A percentile compares a stretch with the other conserved stretches of the same genome.
These are phyloP conservation scores for Corynespora cassiicola DNA, from an alignment of 2,329 filamentous ascomycete species.

Conservation along the genomic window DNA sequence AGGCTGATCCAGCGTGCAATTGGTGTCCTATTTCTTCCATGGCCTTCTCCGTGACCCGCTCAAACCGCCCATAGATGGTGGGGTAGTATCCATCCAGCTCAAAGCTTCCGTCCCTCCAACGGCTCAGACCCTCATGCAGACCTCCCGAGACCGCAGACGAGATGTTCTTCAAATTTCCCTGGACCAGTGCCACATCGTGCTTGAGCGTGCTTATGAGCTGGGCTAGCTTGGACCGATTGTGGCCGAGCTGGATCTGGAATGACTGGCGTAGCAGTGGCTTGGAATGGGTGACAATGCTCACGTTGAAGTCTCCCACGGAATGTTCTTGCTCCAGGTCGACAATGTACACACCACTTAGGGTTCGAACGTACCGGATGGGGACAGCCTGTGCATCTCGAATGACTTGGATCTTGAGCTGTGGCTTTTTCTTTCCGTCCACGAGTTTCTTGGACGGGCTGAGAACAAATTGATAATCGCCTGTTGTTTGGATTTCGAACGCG, in stretches of 20 bases:
- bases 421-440: conserved; percentile 49
- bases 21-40: conserved; percentile 18
- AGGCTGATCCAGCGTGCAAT: conserved; percentile 6
- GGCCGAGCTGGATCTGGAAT: conserved; percentile 40
- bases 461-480: conserved; percentile 61
- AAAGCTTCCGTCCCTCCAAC: too few species aligned
- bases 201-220: conserved; percentile 26
- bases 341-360: conserved; percentile 62
- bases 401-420: conserved; percentile 58
- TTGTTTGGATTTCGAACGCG: conserved; percentile 60
- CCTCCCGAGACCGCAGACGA: conserved; percentile 30
- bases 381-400: conserved; percentile 50
- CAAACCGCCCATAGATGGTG: too few species aligned
- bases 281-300: conserved; percentile 51
- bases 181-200: conserved; percentile 23
- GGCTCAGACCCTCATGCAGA: too few species aligned
- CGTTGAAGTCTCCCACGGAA: conserved; percentile 56
- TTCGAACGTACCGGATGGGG: conserved; percentile 53
- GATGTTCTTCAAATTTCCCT: conserved; percentile 24
- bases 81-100: too few species aligned
- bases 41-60: too few species aligned
- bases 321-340: conserved; percentile 58
- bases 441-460: conserved; percentile 57
- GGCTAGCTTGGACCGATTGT: conserved; percentile 34
- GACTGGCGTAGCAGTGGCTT: conserved; percentile 44